Base-by-base conservation (phyloP, 768 basidiomycete genomes). In the Tulasnella sp. region DNA sequence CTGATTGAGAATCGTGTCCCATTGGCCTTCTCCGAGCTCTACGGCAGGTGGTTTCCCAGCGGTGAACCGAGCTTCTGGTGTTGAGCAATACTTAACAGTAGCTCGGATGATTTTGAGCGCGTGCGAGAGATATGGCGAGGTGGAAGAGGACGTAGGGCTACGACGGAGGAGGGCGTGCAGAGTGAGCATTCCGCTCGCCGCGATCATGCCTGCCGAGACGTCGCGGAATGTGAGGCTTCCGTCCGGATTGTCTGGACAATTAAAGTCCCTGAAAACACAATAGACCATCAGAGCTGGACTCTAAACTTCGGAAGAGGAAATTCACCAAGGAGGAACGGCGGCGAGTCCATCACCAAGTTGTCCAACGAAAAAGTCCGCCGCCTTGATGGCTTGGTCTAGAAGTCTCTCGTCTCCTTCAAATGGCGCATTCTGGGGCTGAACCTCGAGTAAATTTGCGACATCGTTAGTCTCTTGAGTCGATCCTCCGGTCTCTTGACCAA, bases 151-250 rank as follows among this genome's bases (percentile, higher is more conserved):
- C 46, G 7, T 1, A 5, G 46, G 44, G 37, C 24, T n/a, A 40
- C 48, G 46, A 12, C 48, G 48, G 14, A 77, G 48, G 76, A 77
- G 24, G 20, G 54, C 2, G 37, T 77, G 76, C 4, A 77, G n/a
- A 11, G 76, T 77, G 1, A 77, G 76, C 76, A 77, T 77, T 31
- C 76, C 76, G 12, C 46, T 50, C 37, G 76, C 76, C 0, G 76
- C 76, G 48, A 77, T 77, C 76, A 77, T 77, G n/a, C 50, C 76
- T 18, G 76, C 48, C 28, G 76, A 77, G 46, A 77, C 76, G n/a
- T 77, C 76, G 37, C 76, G 46, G 31, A 54, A 77, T 18, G 76
- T 77, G 48, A 77, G 76, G 37, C 76, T 77, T 31, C 76, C 76
- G 37, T 77, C 76, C 3, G 76, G 24, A 54, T 46, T 37, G 12